Evolutionary conservation across 495 filamentous ascomycete species (phyloP).

Genomic region (Penicillium canescens): DNA sequence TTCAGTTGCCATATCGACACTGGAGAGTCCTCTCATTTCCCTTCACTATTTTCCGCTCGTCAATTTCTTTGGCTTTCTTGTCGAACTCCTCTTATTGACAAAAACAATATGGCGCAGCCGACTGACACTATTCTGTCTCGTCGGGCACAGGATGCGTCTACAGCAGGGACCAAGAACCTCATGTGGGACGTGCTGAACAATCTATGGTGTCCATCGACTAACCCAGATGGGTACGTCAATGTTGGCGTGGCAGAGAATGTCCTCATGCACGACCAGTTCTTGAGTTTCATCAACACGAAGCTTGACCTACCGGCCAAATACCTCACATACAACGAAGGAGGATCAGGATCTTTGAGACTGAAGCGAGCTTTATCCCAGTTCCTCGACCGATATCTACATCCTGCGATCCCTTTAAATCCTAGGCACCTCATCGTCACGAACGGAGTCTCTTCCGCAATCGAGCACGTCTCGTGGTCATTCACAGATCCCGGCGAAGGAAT

Average conservation of each 20-base stretch:
- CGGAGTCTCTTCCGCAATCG: conserved; percentile 47
- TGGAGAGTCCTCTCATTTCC: no score
- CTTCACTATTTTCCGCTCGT: no score
- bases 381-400: conserved; percentile 31
- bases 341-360: conserved; percentile 28
- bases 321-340: conserved; percentile 42
- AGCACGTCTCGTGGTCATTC: conserved; percentile 43
- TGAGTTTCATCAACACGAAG: conserved; percentile 27
- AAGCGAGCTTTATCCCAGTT: conserved; percentile 42
- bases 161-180: conserved; percentile 8
- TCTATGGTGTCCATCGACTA: conserved; percentile 21
- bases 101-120: no score
- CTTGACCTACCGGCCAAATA: conserved; percentile 30
- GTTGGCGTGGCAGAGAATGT: conserved; percentile 40
- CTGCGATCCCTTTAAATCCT: conserved; percentile 40
- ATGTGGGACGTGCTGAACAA: conserved; percentile 31
- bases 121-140: background rate
- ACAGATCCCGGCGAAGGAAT: conserved; percentile 50
- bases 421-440: conserved; percentile 45
- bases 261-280: conserved; percentile 38
- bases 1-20: no score
- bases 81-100: no score
- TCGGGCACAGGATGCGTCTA: conserved; percentile 16
- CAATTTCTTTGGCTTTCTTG: no score
- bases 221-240: conserved; percentile 35